Evolutionary conservation across 352 stramenopile genomes (phyloP).

Genomic region (Globisporangium paddicum): DNA sequence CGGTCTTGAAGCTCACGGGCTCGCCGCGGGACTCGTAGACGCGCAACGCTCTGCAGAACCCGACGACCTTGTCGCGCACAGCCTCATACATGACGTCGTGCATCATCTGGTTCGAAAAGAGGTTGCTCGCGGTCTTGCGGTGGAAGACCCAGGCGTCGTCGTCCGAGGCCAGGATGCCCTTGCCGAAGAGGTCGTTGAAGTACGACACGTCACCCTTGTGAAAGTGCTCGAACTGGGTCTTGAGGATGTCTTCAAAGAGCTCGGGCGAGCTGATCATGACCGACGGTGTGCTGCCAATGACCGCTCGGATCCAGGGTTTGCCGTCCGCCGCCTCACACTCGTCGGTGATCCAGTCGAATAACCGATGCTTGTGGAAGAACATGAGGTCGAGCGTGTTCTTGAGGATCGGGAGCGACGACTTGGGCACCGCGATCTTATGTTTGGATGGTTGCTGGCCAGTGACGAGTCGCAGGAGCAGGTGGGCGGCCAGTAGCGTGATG

Average conservation of each 20-base stretch:
- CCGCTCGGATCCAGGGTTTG: neutral
- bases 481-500: no score
- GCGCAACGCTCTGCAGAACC: neutral
- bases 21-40: neutral
- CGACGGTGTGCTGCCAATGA: neutral
- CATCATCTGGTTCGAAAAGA: slow-evolving; percentile 73
- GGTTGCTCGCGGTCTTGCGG: slow-evolving; percentile 78
- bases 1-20: slow-evolving; percentile 17
- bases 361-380: neutral
- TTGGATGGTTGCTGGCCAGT: neutral
- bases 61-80: slow-evolving; percentile 19
- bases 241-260: slow-evolving; percentile 40
- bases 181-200: slow-evolving; percentile 8
- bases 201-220: slow-evolving; percentile 39
- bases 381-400: neutral
- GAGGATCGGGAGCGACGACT: neutral
- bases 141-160: slow-evolving; percentile 52
- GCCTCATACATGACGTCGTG: slow-evolving; percentile 37
- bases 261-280: slow-evolving; percentile 12
- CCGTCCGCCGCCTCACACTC: neutral
- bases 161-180: slow-evolving; percentile 64
- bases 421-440: neutral
- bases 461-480: no score
- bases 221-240: slow-evolving; percentile 55
- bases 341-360: slow-evolving; percentile 1